Percentiles rank a stretch among this genome's conserved stretches.
Conservation (phyloP, 768 basidiomycete genomes). For the Collybia mongolica region DNA sequence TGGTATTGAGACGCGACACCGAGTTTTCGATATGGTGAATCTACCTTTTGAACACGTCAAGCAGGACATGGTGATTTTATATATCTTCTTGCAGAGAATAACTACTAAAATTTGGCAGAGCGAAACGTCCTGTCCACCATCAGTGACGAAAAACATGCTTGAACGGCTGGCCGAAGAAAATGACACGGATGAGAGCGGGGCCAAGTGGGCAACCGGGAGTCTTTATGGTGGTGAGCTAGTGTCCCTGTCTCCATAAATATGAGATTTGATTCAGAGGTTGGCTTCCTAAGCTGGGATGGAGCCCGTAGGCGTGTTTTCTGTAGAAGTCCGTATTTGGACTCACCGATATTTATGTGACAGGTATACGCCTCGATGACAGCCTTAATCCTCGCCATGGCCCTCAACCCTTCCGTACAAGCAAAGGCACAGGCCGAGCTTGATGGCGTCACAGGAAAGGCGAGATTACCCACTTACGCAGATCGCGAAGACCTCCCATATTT, state of each 20-base stretch:
- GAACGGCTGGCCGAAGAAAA: not conserved
- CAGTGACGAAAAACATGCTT: not conserved
- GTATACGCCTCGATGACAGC: constrained; percentile 3
- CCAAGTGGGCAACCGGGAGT: not conserved
- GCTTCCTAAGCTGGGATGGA: not conserved
- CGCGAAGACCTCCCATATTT: constrained; percentile 9
- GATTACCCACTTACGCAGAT: constrained; percentile 14
- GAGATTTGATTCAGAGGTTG: not conserved
- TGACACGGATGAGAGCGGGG: constrained; percentile 1
- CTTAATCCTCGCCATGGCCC: constrained; percentile 11
- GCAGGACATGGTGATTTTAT: constrained; percentile 13
- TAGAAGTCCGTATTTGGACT: not conserved
- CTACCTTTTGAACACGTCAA: constrained; percentile 16
- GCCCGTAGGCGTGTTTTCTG: not conserved
- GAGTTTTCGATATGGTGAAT: constrained; percentile 6
- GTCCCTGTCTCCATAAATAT: not conserved
- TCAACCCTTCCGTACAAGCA: constrained; percentile 13
- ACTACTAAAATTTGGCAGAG: not conserved
- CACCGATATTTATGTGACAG: not conserved
- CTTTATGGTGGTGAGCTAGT: not conserved
- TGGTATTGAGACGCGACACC: not conserved
- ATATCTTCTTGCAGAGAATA: too few species aligned
- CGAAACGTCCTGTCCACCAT: not conserved
- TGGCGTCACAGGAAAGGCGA: constrained; percentile 8
- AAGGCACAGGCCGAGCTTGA: constrained; percentile 12